These are phyloP conservation scores for Abeoforma whisleri DNA, from an alignment of 78 protist species.

Conservation along the genomic window DNA sequence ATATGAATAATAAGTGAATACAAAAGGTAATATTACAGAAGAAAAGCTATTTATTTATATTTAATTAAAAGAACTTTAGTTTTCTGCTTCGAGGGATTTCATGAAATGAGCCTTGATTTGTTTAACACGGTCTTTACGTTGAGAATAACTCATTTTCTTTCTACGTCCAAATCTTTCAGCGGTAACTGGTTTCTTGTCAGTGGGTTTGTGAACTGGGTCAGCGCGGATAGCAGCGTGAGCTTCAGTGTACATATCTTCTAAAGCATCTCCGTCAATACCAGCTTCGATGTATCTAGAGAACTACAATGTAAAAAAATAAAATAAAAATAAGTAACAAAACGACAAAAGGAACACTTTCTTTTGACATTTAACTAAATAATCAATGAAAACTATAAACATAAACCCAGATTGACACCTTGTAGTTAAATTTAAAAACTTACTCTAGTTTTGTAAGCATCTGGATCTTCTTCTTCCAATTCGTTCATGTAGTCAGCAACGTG, in stretches of 20 bases:
- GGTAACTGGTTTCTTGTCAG: not conserved
- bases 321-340: too few species aligned
- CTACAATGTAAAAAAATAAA: too few species aligned
- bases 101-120: conserved; percentile 12
- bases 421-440: too few species aligned
- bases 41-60: too few species aligned
- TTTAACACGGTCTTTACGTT: conserved; percentile 1
- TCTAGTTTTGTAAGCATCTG: conserved; percentile 66
- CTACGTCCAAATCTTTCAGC: not conserved
- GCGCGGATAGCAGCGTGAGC: conserved; percentile 81
- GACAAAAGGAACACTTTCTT: too few species aligned
- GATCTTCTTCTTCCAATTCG: conserved; percentile 77
- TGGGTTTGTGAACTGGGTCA: conserved; percentile 62
- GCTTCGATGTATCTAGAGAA: conserved; percentile 75
- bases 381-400: too few species aligned
- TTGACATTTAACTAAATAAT: too few species aligned
- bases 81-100: not conserved
- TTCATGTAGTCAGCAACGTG: conserved; percentile 94
- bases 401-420: too few species aligned
- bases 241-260: conserved; percentile 75
- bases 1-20: too few species aligned
- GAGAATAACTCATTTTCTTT: conserved; percentile 11
- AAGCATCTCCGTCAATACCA: conserved; percentile 64
- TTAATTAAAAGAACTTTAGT: not conserved
- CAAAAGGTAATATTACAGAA: not conserved